Base-by-base conservation (phyloP, 2,329 filamentous ascomycete species). In the Didymella sp. region DNA sequence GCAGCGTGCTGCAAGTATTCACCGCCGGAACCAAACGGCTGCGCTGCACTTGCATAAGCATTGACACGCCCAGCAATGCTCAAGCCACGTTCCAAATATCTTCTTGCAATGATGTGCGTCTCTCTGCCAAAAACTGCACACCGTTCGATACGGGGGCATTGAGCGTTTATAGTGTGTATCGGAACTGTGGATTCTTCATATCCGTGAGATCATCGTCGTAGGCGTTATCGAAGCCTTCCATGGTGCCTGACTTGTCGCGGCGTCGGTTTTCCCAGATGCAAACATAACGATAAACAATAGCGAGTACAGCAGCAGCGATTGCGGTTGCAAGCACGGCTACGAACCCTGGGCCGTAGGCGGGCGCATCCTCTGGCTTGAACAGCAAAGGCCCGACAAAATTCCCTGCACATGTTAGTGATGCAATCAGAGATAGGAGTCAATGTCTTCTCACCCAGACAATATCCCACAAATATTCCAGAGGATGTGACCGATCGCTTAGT, bases 171-270 rank as follows among this genome's bases (percentile, higher is more conserved):
- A 66, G 54, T 9, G 53, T 67, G 25, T 67, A 68, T 28, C 66
- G 49, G 43, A 68, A 68, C 31, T 67, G 66, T 9, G 64, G 61
- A 17, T 64, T 67, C 58, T 64, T 61, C 37, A 60, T 42, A 62
- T 84, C 81, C 5, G 81, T 84, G 38, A 82, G 70, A 58, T 83
- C 81, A 65, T 84, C 81, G 47, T 84, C 79, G 54, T 81, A 84
- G 0, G 81, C 81, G 63, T 84, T 77, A 42, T 84, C 82, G 43
- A 78, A 84, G 1, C 75, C 80, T 66, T 84, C 81, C n/a, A 73
- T 51, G 9, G 73, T 75, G 2, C 79, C 79, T 2, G 76, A 62
- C 43, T 69, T 70, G 56, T 83, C 80, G 24, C 80, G 75, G 52
- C 68, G 72, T 17, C 66, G 69, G 59, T 83, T 83, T 11, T 80